A percentile compares a stretch with the other conserved stretches of the same genome.
Conservation (phyloP, 2,329 filamentous ascomycete species). For the Claviceps spartinae region DNA sequence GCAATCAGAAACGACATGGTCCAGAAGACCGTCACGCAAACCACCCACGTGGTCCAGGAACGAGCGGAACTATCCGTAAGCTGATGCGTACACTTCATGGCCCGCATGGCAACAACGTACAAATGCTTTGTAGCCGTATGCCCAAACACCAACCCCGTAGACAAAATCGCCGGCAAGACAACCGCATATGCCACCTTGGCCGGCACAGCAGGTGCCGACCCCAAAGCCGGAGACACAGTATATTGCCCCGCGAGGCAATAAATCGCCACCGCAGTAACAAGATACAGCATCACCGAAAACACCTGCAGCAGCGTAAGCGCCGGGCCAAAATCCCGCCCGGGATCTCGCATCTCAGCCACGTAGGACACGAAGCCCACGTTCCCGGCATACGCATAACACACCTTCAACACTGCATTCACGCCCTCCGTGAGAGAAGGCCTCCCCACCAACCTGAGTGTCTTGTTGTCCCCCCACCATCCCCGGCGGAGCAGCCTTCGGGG, state of each 20-base stretch:
- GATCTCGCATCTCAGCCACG: slow-evolving; percentile 21
- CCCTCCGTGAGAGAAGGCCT: slow-evolving; percentile 19
- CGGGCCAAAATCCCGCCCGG: slow-evolving; percentile 18
- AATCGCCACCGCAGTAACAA: slow-evolving; percentile 18
- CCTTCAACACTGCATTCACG: slow-evolving; percentile 20
- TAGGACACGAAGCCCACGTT: slow-evolving; percentile 24
- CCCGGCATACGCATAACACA: slow-evolving; percentile 24
- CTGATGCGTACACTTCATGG: slow-evolving; percentile 17
- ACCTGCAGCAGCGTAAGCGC: slow-evolving; percentile 18
- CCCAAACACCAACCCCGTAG: slow-evolving; percentile 20
- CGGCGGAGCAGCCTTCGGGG: slow-evolving; percentile 15
- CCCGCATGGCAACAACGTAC: too few relatives aligned
- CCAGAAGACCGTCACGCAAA: slow-evolving; percentile 21
- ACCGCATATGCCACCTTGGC: slow-evolving; percentile 21
- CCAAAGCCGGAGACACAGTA: slow-evolving; percentile 20
- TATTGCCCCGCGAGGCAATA: slow-evolving; percentile 20
- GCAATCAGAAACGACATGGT: slow-evolving; percentile 21
- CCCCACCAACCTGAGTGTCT: slow-evolving; percentile 17
- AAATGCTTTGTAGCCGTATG: not conserved
- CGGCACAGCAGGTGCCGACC: slow-evolving; percentile 17
- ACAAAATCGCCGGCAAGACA: slow-evolving; percentile 18
- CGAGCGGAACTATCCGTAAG: slow-evolving; percentile 19
- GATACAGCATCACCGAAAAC: slow-evolving; percentile 20
- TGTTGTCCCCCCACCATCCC: slow-evolving; percentile 11
- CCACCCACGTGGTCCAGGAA: slow-evolving; percentile 23